These are phyloP conservation scores for Porogramme epimiltina DNA, from an alignment of 1,284 basidiomycete species.

Conservation along the genomic window DNA sequence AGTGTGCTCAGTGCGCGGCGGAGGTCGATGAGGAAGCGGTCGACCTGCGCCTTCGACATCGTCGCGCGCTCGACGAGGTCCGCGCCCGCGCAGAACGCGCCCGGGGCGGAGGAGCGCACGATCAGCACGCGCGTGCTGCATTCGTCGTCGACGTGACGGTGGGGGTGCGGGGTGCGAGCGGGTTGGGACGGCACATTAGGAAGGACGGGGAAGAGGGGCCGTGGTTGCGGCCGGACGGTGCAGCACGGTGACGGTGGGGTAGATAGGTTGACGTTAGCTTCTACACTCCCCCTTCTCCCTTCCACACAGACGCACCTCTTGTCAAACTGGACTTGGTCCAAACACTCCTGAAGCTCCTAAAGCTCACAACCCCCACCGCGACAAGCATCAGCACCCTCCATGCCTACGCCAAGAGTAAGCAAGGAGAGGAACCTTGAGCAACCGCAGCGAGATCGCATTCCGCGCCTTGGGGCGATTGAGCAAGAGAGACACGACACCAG, in stretches of 20 bases:
- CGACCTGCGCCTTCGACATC: slow-evolving; percentile 78
- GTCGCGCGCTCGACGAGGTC: slow-evolving; percentile 85
- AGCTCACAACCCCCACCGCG: background rate
- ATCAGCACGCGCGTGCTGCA: slow-evolving; percentile 80
- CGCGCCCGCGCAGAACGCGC: slow-evolving; percentile 92
- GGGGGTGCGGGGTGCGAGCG: background rate
- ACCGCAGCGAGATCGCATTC: slow-evolving; percentile 84
- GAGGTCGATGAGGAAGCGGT: slow-evolving; percentile 79
- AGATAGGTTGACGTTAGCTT: too few relatives aligned
- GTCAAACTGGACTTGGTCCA: slow-evolving; percentile 72
- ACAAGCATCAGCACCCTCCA: too few relatives aligned
- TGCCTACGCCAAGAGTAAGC: too few relatives aligned
- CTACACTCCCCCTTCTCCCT: too few relatives aligned
- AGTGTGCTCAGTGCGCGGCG: slow-evolving; percentile 74
- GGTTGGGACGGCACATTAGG: background rate
- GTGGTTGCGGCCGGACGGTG: background rate
- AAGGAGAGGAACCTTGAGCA: slow-evolving; percentile 58
- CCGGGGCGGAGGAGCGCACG: slow-evolving; percentile 69
- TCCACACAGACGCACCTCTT: slow-evolving; percentile 47
- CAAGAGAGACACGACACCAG: slow-evolving; percentile 65
- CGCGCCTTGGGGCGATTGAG: slow-evolving; percentile 84
- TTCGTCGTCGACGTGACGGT: too few relatives aligned
- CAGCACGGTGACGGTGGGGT: background rate
- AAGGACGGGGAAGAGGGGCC: too few relatives aligned
- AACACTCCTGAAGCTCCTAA: slow-evolving; percentile 73